These are phyloP conservation scores for Rhynchospora tenuis DNA, from an alignment of 176 grass and related monocot genomes.

Conservation along the genomic window DNA sequence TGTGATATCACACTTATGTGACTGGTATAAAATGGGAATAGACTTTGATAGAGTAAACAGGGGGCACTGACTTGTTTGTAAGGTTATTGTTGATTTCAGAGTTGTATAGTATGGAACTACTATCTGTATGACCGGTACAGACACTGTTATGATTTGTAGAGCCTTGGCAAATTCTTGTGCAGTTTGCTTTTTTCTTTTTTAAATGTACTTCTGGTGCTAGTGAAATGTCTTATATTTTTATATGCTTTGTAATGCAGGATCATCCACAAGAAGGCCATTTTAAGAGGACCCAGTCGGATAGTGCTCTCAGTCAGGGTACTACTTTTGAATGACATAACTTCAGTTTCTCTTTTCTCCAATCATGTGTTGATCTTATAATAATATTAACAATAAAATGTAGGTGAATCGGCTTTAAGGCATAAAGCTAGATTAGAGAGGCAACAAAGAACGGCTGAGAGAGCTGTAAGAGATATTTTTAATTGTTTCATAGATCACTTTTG, in stretches of 20 bases:
- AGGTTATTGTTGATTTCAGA: background rate
- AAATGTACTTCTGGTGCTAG: constrained; percentile 1
- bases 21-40: background rate
- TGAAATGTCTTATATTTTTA: constrained; percentile 10
- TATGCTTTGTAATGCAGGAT: constrained; percentile 35
- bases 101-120: background rate
- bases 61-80: background rate
- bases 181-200: background rate
- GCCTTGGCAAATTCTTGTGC: background rate
- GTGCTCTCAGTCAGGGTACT: constrained; percentile 14
- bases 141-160: background rate
- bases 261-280: constrained; percentile 39
- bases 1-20: background rate
- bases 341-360: background rate
- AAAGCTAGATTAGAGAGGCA: constrained; percentile 91
- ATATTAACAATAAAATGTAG: constrained; percentile 25
- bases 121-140: background rate
- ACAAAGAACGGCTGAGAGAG: constrained; percentile 77
- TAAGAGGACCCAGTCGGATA: constrained; percentile 43
- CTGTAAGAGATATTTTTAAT: constrained; percentile 43
- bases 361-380: background rate
- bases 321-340: background rate
- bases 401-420: constrained; percentile 73
- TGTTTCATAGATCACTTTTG: background rate
- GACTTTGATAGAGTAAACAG: background rate